A percentile compares a stretch with the other conserved stretches of the same genome.
Conservation (phyloP, 2,329 filamentous ascomycete species). For the Cercospora sp. region DNA sequence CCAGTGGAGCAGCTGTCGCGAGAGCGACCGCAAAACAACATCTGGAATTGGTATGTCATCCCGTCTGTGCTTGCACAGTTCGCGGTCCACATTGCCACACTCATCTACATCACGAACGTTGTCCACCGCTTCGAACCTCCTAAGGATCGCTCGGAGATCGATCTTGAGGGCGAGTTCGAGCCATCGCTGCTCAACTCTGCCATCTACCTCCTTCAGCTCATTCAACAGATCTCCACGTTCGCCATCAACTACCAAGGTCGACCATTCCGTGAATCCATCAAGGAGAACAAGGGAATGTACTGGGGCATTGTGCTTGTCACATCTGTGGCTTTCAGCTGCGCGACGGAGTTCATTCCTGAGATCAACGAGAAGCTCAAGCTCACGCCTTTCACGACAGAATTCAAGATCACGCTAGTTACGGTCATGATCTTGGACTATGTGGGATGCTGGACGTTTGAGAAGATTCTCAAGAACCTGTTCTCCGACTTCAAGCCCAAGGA, state of each 20-base stretch:
- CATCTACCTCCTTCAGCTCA: conserved; percentile 94
- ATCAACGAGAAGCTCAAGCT: conserved; percentile 91
- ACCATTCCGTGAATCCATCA: conserved; percentile 93
- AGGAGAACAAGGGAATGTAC: conserved; percentile 97
- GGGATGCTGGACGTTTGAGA: conserved; percentile 85
- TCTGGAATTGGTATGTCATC: conserved; percentile 99
- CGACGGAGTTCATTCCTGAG: conserved; percentile 92
- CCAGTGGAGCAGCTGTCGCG: conserved; percentile 94
- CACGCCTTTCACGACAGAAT: conserved; percentile 83
- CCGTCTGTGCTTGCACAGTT: conserved; percentile 97
- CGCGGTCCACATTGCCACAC: conserved; percentile 86
- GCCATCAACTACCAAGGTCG: conserved; percentile 99
- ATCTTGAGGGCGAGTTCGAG: conserved; percentile 91
- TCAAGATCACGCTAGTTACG: conserved; percentile 80
- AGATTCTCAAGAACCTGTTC: conserved; percentile 79
- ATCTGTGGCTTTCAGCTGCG: conserved; percentile 87
- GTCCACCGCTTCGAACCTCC: conserved; percentile 80
- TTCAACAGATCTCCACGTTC: conserved; percentile 98
- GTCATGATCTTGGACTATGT: conserved; percentile 87
- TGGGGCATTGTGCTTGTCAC: conserved; percentile 91
- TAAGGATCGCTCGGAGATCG: conserved; percentile 59
- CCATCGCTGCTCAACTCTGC: conserved; percentile 95
- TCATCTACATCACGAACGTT: conserved; percentile 90
- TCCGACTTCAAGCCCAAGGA: conserved; percentile 92
- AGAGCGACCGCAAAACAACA: conserved; percentile 95